Evolutionary conservation across 23 red algal genomes (phyloP).

Genomic region (Pyropia yezoensis): DNA sequence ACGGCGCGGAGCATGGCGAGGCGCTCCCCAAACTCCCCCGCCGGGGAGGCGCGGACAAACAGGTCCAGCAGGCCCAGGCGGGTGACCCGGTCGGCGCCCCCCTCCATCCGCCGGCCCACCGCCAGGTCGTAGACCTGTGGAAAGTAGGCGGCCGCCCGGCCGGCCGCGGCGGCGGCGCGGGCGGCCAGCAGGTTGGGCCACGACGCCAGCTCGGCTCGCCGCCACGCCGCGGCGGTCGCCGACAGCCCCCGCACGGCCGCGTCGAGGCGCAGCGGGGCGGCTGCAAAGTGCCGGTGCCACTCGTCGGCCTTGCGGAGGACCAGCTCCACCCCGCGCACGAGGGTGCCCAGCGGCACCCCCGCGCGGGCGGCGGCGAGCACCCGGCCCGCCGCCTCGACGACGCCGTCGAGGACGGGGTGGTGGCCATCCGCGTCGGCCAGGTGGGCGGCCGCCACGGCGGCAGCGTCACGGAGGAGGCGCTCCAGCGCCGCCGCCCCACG

Average conservation of each 20-base stretch:
- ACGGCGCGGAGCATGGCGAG: constrained; percentile 30
- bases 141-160: constrained; percentile 23
- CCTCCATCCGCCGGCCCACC: neutral
- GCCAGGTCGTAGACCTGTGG: constrained; percentile 37
- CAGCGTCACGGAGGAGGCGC: neutral
- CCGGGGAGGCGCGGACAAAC: constrained; percentile 52
- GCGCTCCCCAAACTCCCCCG: constrained; percentile 50
- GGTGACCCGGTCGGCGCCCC: neutral
- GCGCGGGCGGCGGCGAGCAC: neutral
- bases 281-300: constrained; percentile 53
- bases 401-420: constrained; percentile 51
- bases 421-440: constrained; percentile 23
- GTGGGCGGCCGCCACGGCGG: constrained; percentile 8
- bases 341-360: constrained; percentile 18
- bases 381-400: constrained; percentile 15
- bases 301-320: constrained; percentile 58
- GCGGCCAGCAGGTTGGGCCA: constrained; percentile 33
- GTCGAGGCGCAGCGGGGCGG: constrained; percentile 11
- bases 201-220: constrained; percentile 35
- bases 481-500: constrained; percentile 6
- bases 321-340: constrained; percentile 40
- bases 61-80: constrained; percentile 28
- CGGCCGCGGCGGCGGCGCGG: constrained; percentile 4
- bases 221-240: constrained; percentile 25
- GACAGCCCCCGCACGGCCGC: constrained; percentile 12